Conservation (phyloP, 257 asterid species). For the Solanum raphanifolium region DNA sequence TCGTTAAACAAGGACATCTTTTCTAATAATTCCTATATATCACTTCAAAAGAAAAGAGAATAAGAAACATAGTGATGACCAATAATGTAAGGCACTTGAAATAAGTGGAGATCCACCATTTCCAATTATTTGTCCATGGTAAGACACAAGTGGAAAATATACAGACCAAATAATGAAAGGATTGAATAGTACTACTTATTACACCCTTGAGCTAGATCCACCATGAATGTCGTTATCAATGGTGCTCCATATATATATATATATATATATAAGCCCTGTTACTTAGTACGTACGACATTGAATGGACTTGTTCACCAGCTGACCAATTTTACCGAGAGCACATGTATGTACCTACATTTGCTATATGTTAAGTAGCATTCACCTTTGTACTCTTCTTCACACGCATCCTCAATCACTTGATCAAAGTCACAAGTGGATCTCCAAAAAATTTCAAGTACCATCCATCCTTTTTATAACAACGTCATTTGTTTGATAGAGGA, state of each 20-base stretch:
- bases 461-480: not conserved
- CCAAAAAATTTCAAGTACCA: not conserved
- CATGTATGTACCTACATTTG: not conserved
- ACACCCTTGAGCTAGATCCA: not conserved
- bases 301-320: not conserved
- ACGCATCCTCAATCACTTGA: not conserved
- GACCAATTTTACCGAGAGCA: not conserved
- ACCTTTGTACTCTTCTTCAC: not conserved
- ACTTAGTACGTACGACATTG: not conserved
- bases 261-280: not conserved
- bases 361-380: not conserved
- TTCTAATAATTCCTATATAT: not conserved
- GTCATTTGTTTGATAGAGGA: not conserved
- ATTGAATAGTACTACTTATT: not conserved
- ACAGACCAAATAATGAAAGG: not conserved
- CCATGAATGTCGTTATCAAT: conserved; percentile 11
- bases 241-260: not conserved
- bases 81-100: not conserved
- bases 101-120: not conserved
- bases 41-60: not conserved
- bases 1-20: not conserved
- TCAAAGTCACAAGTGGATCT: not conserved
- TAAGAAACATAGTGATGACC: not conserved
- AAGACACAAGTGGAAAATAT: not conserved
- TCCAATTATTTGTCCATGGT: not conserved